Evolutionary conservation across 306 rosid species (phyloP), one percentile per base, ranked within the genome.

Genomic region (Quercus gilva): DNA sequence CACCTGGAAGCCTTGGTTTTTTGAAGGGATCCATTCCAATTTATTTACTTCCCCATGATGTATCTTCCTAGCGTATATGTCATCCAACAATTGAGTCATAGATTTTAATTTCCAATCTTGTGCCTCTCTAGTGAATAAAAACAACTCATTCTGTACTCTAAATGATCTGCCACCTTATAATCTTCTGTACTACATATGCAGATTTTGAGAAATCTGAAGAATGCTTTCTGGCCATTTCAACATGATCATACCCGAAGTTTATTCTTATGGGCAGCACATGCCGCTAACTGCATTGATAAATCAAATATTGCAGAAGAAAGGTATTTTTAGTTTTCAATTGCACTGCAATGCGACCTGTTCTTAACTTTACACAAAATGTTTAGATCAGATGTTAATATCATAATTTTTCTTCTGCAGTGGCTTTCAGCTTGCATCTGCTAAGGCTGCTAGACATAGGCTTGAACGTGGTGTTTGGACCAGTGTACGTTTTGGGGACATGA

Each of bases 401-500:
- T 49, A 63, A 70, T 76, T 82, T 72, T n/a, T 59, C 31, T 69
- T 83, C 61, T 80, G 87, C 89, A 95, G 98, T 86, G 94, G 91
- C 73, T 91, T 88, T 84, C 91, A 88, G 80, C 86, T 89, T 83
- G 99, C 97, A 74, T 95, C 98, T 68, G 94, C 98, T 29, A 92
- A 92, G 89, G 98, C 96, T 83, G 96, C 94, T 86, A 92, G 82
- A 83, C 99, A 94, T 80, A 90, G 97, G 80, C 87, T 94, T 56
- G 91, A 90, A 71, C 89, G 97, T 70, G 97, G 97, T 72, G 92
- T 94, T 84, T 94, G 99, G 97, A 94, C 97, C 72, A 94, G 94
- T 31, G 94, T 90, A 72, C 90, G 87, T 55, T 91, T 91, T 76
- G 99, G 97, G 59, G 97, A 94, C 83, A 94, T 94, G 93, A 88